phyloP scores from a whole-genome alignment of 225 moss, liverwort and hornwort genomes.

The Thuidium tamariscinum region DNA sequence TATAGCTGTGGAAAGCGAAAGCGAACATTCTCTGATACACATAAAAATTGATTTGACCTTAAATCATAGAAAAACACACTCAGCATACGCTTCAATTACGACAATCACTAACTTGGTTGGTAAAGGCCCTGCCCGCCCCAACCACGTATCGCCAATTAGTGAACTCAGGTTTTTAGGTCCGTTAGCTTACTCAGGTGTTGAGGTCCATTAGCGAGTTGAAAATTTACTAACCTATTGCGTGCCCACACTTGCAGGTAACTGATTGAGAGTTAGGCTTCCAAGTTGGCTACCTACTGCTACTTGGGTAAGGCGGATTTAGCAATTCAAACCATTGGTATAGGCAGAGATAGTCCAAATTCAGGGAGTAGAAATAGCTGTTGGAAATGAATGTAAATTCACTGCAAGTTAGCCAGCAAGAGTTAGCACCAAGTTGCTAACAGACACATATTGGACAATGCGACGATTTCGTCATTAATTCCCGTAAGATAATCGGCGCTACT shows the following conservation, averaged over 20 bases:
- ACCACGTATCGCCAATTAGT: neutral
- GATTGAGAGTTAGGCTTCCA: neutral
- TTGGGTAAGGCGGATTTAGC: neutral
- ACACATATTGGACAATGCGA: neutral
- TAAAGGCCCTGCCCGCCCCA: neutral
- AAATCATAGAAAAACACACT: neutral
- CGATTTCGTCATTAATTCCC: neutral
- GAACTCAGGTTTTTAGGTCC: neutral
- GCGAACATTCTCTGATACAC: neutral
- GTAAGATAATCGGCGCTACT: neutral
- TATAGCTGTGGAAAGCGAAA: neutral
- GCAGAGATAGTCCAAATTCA: neutral
- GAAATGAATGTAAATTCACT: neutral
- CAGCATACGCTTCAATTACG: neutral
- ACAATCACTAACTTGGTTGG: neutral
- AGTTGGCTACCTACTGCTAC: neutral
- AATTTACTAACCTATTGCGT: neutral
- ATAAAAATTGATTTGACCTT: neutral
- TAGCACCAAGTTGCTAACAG: neutral
- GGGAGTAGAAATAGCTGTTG: neutral
- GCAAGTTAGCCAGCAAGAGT: neutral
- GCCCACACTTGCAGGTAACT: neutral
- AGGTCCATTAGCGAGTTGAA: neutral
- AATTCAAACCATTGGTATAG: neutral
- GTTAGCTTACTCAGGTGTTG: neutral